Base-by-base conservation (phyloP, 2,329 filamentous ascomycete genomes). In the Hypoxylon sp. region DNA sequence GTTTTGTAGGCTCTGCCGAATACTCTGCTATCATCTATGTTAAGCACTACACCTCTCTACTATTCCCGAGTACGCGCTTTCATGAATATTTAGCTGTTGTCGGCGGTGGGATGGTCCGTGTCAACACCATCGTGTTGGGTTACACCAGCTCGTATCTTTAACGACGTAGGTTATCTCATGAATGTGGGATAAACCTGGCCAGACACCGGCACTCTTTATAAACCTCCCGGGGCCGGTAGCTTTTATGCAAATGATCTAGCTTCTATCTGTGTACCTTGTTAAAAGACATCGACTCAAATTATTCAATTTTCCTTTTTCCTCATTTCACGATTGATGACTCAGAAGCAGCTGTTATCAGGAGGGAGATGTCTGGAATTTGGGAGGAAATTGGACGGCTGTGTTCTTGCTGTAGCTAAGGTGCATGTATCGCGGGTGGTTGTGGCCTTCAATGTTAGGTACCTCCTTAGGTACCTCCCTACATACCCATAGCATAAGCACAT, bases 371-470 rank as follows among this genome's bases (percentile, higher is more conserved):
- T 33, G 46, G 57, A 51, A 42, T 52, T 39, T 22, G 57, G 54
- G 44, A 26, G 19, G 35, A 19, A 31, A 26, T 29, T 48, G 31
- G 31, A 63, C 50, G 52, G 33, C 37, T 42, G 42, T 60, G 50
- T 62, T 61, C 48, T 46, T 52, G 59, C 51, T n/a, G 24, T 37
- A 57, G 52, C 44, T 57, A 50, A 63, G 53, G 22, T 37, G 9
- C 6, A 31, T 31, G 42, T 37, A 48, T 39, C 44, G 31, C 44
- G 24, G 39, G 39, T 17, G 55, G 22, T 14, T 48, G 48, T 31
- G 29, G 8, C 6, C 6, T 31, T n/a, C n/a, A n/a, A n/a, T n/a
- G n/a, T n/a, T 31, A 31, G 29, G 29, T 9, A 9, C 6, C 29
- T 31, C 6, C 29, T 31, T 31, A 31, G 2, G 29, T 9, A 31